Evolutionary conservation across 2,329 filamentous ascomycete genomes (phyloP).

Genomic region (Arthroderma sp.): DNA sequence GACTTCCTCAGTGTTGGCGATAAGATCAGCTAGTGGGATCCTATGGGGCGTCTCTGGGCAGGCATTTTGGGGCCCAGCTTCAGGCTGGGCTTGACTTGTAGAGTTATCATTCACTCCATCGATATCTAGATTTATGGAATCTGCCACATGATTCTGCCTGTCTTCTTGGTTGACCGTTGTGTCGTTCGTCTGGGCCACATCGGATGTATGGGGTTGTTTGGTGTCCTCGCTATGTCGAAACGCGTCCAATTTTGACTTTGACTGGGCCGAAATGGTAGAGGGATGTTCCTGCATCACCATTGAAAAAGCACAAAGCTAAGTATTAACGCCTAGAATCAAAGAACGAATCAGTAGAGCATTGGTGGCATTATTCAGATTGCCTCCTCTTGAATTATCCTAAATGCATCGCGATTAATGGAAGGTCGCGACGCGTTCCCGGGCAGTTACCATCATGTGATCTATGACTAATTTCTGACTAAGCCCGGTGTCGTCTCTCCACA

Average conservation of each 20-base stretch:
- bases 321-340: no score
- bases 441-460: no score
- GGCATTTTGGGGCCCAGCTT: conserved; percentile 20
- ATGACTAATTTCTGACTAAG: no score
- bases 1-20: conserved; percentile 47
- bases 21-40: conserved; percentile 47
- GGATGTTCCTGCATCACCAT: conserved; percentile 4
- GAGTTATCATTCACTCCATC: conserved; percentile 4
- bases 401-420: no score
- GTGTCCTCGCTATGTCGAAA: conserved; percentile 11
- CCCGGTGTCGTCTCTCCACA: no score
- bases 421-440: no score
- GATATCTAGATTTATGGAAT: background rate
- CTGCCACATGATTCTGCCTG: background rate
- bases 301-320: no score
- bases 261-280: conserved; percentile 15
- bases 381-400: no score
- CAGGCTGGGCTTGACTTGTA: conserved; percentile 6
- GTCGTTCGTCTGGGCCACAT: background rate
- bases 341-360: no score
- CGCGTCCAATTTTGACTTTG: conserved; percentile 27
- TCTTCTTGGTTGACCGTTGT: background rate
- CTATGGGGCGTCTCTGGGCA: conserved; percentile 47
- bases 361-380: no score
- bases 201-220: background rate